phyloP scores from a whole-genome alignment of 2,329 filamentous ascomycete species.

The Aspergillus glaucus region DNA sequence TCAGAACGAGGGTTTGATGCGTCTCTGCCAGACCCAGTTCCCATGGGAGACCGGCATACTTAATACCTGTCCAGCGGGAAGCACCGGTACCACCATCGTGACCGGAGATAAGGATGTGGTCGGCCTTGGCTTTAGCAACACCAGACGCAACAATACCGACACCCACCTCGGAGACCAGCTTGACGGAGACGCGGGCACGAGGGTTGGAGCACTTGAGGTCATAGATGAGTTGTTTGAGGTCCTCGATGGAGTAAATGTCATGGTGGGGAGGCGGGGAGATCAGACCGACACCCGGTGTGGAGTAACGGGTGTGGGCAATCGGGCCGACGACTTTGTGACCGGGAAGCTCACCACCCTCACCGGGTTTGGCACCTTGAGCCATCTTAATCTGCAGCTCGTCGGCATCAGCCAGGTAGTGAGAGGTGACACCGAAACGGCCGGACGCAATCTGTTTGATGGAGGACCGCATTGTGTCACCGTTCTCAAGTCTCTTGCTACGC shows the following conservation, averaged over 20 bases:
- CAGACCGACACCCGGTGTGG: slow-evolving; percentile 89
- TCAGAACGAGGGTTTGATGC: slow-evolving; percentile 90
- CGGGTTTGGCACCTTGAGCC: slow-evolving; percentile 96
- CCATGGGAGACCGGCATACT: slow-evolving; percentile 95
- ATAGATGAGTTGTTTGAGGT: slow-evolving; percentile 96
- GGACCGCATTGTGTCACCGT: slow-evolving; percentile 94
- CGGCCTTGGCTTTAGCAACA: slow-evolving; percentile 94
- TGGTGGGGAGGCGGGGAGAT: slow-evolving; percentile 95
- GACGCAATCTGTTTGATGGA: slow-evolving; percentile 97
- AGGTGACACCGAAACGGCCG: slow-evolving; percentile 92
- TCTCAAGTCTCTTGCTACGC: slow-evolving; percentile 76
- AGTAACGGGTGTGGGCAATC: slow-evolving; percentile 91
- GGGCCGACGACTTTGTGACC: slow-evolving; percentile 94
- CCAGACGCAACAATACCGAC: slow-evolving; percentile 96
- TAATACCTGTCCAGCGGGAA: slow-evolving; percentile 97
- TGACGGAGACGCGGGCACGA: slow-evolving; percentile 85
- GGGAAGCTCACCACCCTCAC: slow-evolving; percentile 93
- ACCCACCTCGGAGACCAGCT: slow-evolving; percentile 94
- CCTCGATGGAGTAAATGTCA: slow-evolving; percentile 98
- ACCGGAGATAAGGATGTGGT: slow-evolving; percentile 93
- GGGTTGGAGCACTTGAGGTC: slow-evolving; percentile 96
- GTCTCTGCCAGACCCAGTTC: slow-evolving; percentile 94
- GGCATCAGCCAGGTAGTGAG: slow-evolving; percentile 86
- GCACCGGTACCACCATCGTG: slow-evolving; percentile 96
- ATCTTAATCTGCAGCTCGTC: slow-evolving; percentile 99